Evolutionary conservation across 106 monocot genomes (phyloP).

Genomic region (Dendrobium catenatum): DNA sequence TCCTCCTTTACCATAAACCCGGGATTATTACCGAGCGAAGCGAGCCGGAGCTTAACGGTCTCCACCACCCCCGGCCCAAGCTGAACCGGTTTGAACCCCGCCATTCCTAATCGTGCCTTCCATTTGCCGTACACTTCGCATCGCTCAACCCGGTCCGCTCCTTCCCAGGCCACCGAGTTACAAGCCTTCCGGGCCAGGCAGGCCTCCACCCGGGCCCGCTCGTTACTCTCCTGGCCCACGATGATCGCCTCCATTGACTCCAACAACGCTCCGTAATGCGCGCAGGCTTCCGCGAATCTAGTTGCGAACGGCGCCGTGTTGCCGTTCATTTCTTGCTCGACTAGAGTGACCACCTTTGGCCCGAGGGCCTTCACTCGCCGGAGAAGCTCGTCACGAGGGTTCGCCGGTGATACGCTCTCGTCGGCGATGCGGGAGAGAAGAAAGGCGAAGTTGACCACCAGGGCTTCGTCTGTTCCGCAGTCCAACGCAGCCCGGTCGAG

Average conservation of each 20-base stretch:
- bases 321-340: slow-evolving; percentile 49
- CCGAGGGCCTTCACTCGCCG: slow-evolving; percentile 23
- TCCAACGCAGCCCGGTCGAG: slow-evolving; percentile 21
- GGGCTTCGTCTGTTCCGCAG: slow-evolving; percentile 36
- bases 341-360: slow-evolving; percentile 26
- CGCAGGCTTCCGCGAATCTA: slow-evolving; percentile 32
- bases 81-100: slow-evolving; percentile 27
- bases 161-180: slow-evolving; percentile 33
- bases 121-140: slow-evolving; percentile 57
- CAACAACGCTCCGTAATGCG: slow-evolving; percentile 37
- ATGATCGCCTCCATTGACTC: slow-evolving; percentile 36
- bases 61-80: slow-evolving; percentile 21
- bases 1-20: slow-evolving; percentile 38
- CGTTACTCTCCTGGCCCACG: neutral
- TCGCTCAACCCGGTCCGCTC: slow-evolving; percentile 35
- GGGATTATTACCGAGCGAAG: slow-evolving; percentile 17
- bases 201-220: slow-evolving; percentile 18
- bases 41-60: slow-evolving; percentile 15
- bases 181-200: slow-evolving; percentile 22
- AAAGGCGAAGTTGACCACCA: slow-evolving; percentile 46
- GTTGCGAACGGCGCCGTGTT: slow-evolving; percentile 51
- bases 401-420: slow-evolving; percentile 57
- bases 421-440: slow-evolving; percentile 32
- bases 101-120: slow-evolving; percentile 55
- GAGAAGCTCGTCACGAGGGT: slow-evolving; percentile 49